These are phyloP conservation scores for Mrakia frigida DNA, from an alignment of 768 basidiomycete species.

Conservation along the genomic window DNA sequence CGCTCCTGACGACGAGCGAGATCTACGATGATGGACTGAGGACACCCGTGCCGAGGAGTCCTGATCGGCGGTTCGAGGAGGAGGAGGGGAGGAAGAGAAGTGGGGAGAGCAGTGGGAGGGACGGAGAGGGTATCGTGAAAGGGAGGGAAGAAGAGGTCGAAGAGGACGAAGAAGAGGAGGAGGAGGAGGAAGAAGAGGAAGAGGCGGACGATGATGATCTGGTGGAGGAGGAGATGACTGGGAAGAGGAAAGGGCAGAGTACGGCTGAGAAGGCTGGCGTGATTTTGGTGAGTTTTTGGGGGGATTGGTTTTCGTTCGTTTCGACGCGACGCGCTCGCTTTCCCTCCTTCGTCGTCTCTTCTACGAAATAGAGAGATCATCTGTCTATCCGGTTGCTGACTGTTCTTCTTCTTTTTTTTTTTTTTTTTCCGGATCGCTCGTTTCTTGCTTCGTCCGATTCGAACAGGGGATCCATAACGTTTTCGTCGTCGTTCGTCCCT, in stretches of 20 bases:
- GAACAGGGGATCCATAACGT: conserved; percentile 82
- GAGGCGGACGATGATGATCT: conserved; percentile 9
- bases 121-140: neutral
- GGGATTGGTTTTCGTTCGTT: neutral
- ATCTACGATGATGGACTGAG: conserved; percentile 36
- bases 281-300: conserved; percentile 58
- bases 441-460: too few species aligned
- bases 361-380: neutral
- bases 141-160: neutral
- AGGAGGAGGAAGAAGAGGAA: neutral
- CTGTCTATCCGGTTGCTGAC: neutral
- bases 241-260: conserved; percentile 37
- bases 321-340: too few species aligned
- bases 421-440: too few species aligned
- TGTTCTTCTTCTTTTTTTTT: neutral
- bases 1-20: conserved; percentile 42
- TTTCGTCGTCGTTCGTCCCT: conserved; percentile 59
- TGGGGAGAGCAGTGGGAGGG: neutral
- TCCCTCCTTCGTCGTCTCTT: neutral
- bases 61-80: neutral
- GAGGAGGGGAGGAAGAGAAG: neutral
- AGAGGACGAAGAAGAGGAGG: neutral
- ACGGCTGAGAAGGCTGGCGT: conserved; percentile 81
- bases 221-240: conserved; percentile 32
- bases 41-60: conserved; percentile 28